Conservation (phyloP, 192 early-diverging fungal genomes). For the Backusella psychrophila region DNA sequence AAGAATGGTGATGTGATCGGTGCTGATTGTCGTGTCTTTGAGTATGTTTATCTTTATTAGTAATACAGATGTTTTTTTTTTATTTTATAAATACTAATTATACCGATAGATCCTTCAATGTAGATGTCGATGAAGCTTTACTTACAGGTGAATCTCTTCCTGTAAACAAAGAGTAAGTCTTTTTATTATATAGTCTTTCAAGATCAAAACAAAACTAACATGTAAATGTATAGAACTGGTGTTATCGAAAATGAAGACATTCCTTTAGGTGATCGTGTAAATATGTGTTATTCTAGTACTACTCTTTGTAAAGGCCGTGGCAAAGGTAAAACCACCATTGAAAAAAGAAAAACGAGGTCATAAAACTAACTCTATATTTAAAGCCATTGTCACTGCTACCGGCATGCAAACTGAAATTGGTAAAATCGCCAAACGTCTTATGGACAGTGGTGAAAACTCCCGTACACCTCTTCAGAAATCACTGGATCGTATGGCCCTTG, state of each 20-base stretch:
- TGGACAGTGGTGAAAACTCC: conserved; percentile 48
- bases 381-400: conserved; percentile 79
- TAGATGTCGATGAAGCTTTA: conserved; percentile 93
- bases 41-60: conserved; percentile 17
- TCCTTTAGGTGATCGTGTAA: conserved; percentile 89
- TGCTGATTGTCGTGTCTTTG: conserved; percentile 81
- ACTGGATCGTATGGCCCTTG: conserved; percentile 75
- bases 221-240: conserved; percentile 30
- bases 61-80: not conserved
- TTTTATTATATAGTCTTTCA: not conserved
- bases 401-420: conserved; percentile 91
- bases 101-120: conserved; percentile 72
- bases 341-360: not conserved
- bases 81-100: not conserved
- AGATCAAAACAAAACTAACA: not conserved
- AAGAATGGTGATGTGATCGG: conserved; percentile 94
- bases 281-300: conserved; percentile 91
- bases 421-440: conserved; percentile 82
- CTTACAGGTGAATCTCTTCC: conserved; percentile 91
- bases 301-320: conserved; percentile 87
- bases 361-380: not conserved
- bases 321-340: conserved; percentile 33
- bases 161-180: conserved; percentile 63
- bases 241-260: conserved; percentile 64
- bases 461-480: conserved; percentile 66